These are phyloP conservation scores for Kluyveromyces wickerhamii DNA, from an alignment of 805 yeast species.

Conservation along the genomic window DNA sequence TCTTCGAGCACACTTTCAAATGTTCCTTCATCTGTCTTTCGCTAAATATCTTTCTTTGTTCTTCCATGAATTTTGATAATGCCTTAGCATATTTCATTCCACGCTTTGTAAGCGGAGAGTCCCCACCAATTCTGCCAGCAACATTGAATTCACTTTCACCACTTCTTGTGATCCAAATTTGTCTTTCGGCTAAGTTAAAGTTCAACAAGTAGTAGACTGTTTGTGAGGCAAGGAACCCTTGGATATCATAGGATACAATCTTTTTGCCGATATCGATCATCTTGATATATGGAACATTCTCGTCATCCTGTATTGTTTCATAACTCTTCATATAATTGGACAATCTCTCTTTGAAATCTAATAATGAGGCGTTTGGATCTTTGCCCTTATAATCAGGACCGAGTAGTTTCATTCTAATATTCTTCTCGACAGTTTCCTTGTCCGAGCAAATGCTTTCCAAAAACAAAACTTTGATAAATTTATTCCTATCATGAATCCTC, in stretches of 20 bases:
- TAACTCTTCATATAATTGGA: constrained; percentile 82
- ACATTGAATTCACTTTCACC: constrained; percentile 89
- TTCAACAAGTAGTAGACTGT: constrained; percentile 83
- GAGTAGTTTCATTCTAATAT: constrained; percentile 72
- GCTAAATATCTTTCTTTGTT: constrained; percentile 63
- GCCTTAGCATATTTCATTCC: constrained; percentile 72
- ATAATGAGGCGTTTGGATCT: constrained; percentile 72
- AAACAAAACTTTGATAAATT: constrained; percentile 68
- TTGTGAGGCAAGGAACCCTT: constrained; percentile 85
- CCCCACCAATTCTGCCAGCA: constrained; percentile 85
- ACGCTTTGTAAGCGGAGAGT: constrained; percentile 68
- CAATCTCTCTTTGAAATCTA: constrained; percentile 75
- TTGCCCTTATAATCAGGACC: constrained; percentile 90
- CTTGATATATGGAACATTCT: constrained; percentile 74
- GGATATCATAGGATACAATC: constrained; percentile 84
- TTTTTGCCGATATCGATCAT: constrained; percentile 96
- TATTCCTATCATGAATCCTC: constrained; percentile 47
- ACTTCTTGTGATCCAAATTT: constrained; percentile 91
- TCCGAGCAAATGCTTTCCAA: constrained; percentile 86
- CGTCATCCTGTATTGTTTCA: constrained; percentile 79
- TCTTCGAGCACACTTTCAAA: constrained; percentile 9
- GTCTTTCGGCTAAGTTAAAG: constrained; percentile 81
- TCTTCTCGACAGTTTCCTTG: constrained; percentile 67
- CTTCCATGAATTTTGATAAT: constrained; percentile 62
- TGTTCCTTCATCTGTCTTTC: constrained; percentile 49